Evolutionary conservation across 2,329 filamentous ascomycete species (phyloP), one percentile per base, ranked within the genome.

Genomic region (Exophiala aquamarina): DNA sequence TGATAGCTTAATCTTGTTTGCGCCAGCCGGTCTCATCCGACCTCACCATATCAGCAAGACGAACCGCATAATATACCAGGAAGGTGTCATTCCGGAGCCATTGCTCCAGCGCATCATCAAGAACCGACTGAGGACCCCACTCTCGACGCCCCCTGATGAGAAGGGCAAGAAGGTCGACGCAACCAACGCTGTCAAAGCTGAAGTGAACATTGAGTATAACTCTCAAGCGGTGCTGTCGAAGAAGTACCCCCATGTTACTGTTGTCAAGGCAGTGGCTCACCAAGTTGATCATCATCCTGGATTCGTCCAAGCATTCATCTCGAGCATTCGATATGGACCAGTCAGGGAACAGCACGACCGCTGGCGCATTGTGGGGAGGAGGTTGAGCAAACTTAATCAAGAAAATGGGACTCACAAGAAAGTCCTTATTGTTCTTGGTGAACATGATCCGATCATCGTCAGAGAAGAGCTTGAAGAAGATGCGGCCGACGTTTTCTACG

Each of bases 21-120:
- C 89, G 0, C 89, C 91, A 0, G 77, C 84, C 0, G 91, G 91
- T 0, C 73, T 95, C 35, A 80, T 95, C 39, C 77, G 86, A n/a
- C 66, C 70, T 3, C 69, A 71, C 11, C 81, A 86, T 59, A 75
- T 89, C 47, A 76, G 77, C 48, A 77, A 77, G 66, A 73, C 74
- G 52, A 82, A 78, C 59, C 77, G 76, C 44, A 56, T 89, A 15
- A 70, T 89, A 7, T 89, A 89, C 62, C 75, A 74, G 4, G 71
- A 71, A 4, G 77, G 76, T 1, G 60, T 82, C 18, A 62, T 90
- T 21, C 85, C 86, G 0, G 77, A 82, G 50, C 70, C 66, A 37
- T 54, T 87, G 6, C 65, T 81, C 2, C 64, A 69, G n/a, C 67
- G 63, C n/a, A 60, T 81, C 9, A 77, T 83, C 6, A 66, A 68